phyloP scores from a whole-genome alignment of 257 asterid species.

The Orobanche coerulescens region DNA sequence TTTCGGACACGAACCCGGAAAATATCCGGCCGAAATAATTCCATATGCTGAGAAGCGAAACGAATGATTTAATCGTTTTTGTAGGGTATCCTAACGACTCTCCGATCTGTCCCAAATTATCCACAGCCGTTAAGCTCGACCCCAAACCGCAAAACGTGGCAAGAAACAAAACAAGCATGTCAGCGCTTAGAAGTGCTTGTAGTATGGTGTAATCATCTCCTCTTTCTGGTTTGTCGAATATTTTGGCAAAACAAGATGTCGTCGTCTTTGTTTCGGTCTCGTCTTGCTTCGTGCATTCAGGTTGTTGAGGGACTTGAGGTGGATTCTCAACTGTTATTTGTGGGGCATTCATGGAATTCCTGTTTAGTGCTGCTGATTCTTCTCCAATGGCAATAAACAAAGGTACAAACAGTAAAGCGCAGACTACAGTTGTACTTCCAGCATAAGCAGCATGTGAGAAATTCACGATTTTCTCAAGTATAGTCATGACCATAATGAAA shows the following conservation, averaged over 20 bases:
- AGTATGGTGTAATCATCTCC: constrained; percentile 67
- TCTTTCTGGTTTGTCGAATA: constrained; percentile 53
- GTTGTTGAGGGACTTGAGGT: background rate
- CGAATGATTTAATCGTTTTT: constrained; percentile 51
- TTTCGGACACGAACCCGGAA: constrained; percentile 64
- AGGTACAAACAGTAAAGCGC: constrained; percentile 53
- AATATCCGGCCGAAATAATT: constrained; percentile 72
- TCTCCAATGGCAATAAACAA: constrained; percentile 47
- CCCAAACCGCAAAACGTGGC: constrained; percentile 77
- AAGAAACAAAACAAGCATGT: constrained; percentile 46
- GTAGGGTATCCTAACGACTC: constrained; percentile 67
- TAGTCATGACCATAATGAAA: constrained; percentile 64
- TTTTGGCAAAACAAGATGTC: constrained; percentile 23
- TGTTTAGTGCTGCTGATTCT: constrained; percentile 26
- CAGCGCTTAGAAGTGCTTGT: constrained; percentile 66
- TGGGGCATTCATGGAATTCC: constrained; percentile 12
- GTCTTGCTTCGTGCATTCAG: too few relatives aligned
- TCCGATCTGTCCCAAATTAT: constrained; percentile 73
- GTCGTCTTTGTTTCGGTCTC: too few relatives aligned
- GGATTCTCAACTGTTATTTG: constrained; percentile 20
- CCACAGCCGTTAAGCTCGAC: constrained; percentile 64
- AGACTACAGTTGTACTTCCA: constrained; percentile 51
- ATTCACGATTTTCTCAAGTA: constrained; percentile 33
- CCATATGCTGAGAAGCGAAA: constrained; percentile 73
- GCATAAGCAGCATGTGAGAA: constrained; percentile 62